These are phyloP conservation scores for Chrysophaeum taylorii DNA, from an alignment of 352 stramenopile species.

Conservation along the genomic window DNA sequence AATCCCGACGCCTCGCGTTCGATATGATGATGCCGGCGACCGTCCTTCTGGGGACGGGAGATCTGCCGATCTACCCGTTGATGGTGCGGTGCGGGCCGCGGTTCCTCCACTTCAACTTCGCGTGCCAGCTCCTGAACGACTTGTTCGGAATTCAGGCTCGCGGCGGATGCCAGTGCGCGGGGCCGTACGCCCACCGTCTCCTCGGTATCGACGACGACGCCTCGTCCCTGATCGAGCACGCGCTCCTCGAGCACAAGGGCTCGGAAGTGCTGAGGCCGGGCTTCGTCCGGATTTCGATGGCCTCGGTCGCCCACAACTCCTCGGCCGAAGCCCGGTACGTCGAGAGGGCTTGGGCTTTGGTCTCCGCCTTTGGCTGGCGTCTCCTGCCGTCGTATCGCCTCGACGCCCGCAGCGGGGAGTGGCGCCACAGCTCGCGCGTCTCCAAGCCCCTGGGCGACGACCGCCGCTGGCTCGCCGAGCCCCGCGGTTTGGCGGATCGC, in stretches of 20 bases:
- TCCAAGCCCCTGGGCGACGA: conserved; percentile 42
- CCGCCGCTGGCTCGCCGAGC: conserved; percentile 32
- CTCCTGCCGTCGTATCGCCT: conserved; percentile 86
- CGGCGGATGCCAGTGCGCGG: conserved; percentile 81
- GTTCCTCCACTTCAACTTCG: conserved; percentile 96
- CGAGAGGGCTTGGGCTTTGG: conserved; percentile 74
- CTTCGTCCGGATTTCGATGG: conserved; percentile 63
- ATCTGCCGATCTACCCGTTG: conserved; percentile 89
- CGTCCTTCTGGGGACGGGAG: too few relatives aligned
- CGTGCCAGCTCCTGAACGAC: conserved; percentile 91
- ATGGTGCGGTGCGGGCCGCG: conserved; percentile 63
- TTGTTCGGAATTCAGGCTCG: conserved; percentile 86
- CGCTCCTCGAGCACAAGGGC: conserved; percentile 59
- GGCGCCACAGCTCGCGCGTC: conserved; percentile 65
- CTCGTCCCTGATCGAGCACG: conserved; percentile 58
- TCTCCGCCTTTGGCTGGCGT: conserved; percentile 76
- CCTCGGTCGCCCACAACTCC: conserved; percentile 24
- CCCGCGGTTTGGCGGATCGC: not conserved
- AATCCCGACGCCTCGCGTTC: too few relatives aligned
- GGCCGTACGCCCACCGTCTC: conserved; percentile 78
- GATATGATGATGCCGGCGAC: too few relatives aligned
- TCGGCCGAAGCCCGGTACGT: conserved; percentile 75
- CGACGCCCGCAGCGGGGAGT: conserved; percentile 84
- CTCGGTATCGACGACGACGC: conserved; percentile 65
- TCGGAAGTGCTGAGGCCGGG: conserved; percentile 84